Conservation (phyloP, 768 basidiomycete species). For the Russula sp. region DNA sequence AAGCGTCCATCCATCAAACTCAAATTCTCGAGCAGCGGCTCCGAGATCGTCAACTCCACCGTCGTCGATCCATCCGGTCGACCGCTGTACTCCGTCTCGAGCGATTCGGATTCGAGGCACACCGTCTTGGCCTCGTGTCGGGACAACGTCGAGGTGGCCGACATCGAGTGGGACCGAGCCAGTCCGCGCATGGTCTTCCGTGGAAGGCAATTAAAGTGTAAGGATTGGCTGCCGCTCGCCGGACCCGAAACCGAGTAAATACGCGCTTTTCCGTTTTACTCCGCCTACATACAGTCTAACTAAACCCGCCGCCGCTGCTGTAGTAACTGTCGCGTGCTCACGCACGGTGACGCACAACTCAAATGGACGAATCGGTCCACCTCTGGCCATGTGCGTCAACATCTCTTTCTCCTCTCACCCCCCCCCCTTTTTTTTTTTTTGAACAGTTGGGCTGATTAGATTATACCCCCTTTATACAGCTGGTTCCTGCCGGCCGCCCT, state of each 20-base stretch:
- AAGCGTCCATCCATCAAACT: slow-evolving; percentile 5
- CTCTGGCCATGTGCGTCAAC: slow-evolving; percentile 6
- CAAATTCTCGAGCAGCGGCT: neutral
- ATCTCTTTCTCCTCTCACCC: neutral
- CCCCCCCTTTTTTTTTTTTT: no score
- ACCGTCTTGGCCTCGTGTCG: neutral
- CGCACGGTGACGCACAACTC: slow-evolving; percentile 1
- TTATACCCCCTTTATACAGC: neutral
- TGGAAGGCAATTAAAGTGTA: neutral
- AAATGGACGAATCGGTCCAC: neutral
- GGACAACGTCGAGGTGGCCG: slow-evolving; percentile 1
- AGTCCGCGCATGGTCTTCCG: slow-evolving; percentile 7
- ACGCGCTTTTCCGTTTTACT: no score
- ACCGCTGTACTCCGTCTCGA: neutral
- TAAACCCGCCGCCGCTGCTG: no score
- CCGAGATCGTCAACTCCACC: neutral
- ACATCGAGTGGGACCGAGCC: slow-evolving; percentile 4
- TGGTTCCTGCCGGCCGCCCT: slow-evolving; percentile 2
- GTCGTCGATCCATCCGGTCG: neutral
- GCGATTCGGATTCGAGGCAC: neutral
- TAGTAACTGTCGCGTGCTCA: slow-evolving; percentile 1
- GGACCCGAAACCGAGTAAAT: slow-evolving; percentile 2
- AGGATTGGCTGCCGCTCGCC: neutral
- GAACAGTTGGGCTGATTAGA: neutral
- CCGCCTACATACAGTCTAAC: no score